Evolutionary conservation across 2,329 filamentous ascomycete genomes (phyloP).

Genomic region (Hypoxylon rubiginosum): DNA sequence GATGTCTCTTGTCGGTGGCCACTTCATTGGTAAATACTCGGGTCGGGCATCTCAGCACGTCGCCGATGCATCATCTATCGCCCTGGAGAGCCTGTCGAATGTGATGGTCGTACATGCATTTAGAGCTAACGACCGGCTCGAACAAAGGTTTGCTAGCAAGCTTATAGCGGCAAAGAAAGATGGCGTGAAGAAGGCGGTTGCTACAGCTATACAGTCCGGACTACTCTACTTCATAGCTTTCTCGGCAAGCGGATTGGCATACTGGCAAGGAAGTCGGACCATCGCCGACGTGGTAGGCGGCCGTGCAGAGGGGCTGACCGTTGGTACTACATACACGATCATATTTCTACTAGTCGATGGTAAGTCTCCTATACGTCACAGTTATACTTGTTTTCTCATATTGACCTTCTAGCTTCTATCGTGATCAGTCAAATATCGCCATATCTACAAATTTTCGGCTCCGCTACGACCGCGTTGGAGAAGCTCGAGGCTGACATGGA

Average conservation of each 20-base stretch:
- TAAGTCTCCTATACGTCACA: slow-evolving; percentile 43
- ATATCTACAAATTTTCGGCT: slow-evolving; percentile 70
- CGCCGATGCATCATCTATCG: slow-evolving; percentile 67
- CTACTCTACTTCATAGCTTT: slow-evolving; percentile 76
- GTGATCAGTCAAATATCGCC: slow-evolving; percentile 72
- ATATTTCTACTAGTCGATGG: slow-evolving; percentile 74
- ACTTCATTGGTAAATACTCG: slow-evolving; percentile 63
- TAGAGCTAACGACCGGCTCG: slow-evolving; percentile 64
- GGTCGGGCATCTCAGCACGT: slow-evolving; percentile 60
- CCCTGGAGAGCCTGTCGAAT: slow-evolving; percentile 66
- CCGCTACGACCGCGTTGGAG: slow-evolving; percentile 66
- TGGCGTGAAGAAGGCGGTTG: slow-evolving; percentile 68
- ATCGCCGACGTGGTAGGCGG: slow-evolving; percentile 58
- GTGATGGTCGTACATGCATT: slow-evolving; percentile 69
- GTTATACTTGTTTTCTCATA: slow-evolving; percentile 47
- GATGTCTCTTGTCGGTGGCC: slow-evolving; percentile 66
- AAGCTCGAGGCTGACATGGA: slow-evolving; percentile 70
- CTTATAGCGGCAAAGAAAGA: slow-evolving; percentile 61
- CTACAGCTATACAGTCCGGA: slow-evolving; percentile 70
- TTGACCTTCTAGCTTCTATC: slow-evolving; percentile 63
- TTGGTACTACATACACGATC: slow-evolving; percentile 71
- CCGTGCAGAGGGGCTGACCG: slow-evolving; percentile 52
- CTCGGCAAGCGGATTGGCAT: slow-evolving; percentile 73
- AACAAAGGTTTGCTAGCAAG: slow-evolving; percentile 64
- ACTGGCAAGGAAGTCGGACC: slow-evolving; percentile 71